Percentiles rank a stretch among this genome's conserved stretches.
Evolutionary conservation across 2,329 filamentous ascomycete species (phyloP).

Genomic region (Ascocoryne sarcoides): DNA sequence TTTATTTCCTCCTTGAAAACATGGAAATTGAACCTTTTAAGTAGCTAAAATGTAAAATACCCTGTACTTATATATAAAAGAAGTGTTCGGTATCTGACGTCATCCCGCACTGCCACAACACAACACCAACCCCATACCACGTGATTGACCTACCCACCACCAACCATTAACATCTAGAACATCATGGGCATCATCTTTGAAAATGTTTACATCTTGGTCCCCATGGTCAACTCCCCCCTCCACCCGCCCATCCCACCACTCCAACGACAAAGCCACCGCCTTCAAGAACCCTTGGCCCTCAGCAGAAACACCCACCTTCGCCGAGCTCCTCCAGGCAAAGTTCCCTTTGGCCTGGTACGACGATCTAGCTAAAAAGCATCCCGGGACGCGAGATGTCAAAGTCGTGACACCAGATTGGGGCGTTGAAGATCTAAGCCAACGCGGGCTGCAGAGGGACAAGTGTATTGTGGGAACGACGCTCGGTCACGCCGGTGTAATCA

Average conservation of each 20-base stretch:
- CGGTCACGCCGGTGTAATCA: slow-evolving; percentile 16
- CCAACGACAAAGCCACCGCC: slow-evolving; percentile 11
- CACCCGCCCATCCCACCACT: slow-evolving; percentile 13
- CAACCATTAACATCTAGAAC: no score
- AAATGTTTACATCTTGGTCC: neutral
- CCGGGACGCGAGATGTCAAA: slow-evolving; percentile 10
- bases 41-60: no score
- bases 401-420: slow-evolving; percentile 19
- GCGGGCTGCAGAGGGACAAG: slow-evolving; percentile 7
- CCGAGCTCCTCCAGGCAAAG: slow-evolving; percentile 9
- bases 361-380: slow-evolving; percentile 7
- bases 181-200: no score
- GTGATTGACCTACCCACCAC: no score
- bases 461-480: slow-evolving; percentile 18
- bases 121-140: no score
- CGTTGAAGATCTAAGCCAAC: slow-evolving; percentile 6
- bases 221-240: neutral
- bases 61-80: no score
- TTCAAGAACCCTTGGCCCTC: slow-evolving; percentile 23
- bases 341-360: slow-evolving; percentile 15
- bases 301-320: slow-evolving; percentile 13
- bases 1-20: no score
- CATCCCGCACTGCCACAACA: no score
- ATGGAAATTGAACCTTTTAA: no score
- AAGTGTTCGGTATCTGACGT: no score